Base-by-base conservation (phyloP, 1,284 basidiomycete genomes). In the Xerocomus amazonicus region DNA sequence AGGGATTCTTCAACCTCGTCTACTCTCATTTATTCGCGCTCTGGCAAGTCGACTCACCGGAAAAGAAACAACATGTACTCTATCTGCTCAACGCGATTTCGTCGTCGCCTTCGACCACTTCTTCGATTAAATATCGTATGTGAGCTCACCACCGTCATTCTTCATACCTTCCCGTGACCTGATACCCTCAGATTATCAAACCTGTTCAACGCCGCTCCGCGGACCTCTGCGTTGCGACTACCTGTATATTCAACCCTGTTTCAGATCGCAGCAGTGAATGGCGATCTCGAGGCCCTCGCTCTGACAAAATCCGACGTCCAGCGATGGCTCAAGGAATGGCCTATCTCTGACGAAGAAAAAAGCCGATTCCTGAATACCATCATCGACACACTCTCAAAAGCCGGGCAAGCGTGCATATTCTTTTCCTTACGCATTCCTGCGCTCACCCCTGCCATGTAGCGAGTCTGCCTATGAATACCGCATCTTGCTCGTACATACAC, bases 1-100 rank as follows among this genome's bases (percentile, higher is more conserved):
- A 91, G 69, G 89, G 89, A n/a, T 91, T 90, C 68, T 90, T 88
- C 75, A 92, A 91, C 65, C 76, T 91, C 28, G 62, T 91, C 36
- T 84, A 80, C 60, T 78, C 87, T 3, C 87, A 90, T 68, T 62
- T 89, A 36, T 75, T 87, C 55, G 66, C 74, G 6, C 69, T 87
- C 9, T 84, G 79, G 66, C 67, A 79, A 7, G 52, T 70, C 41
- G 75, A 79, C 45, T 76, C 80, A 3, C 59, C 77, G n/a, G 80
- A 83, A 63, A 74, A 74, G 16, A 77, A 72, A 58, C 65, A 73
- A 38, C 74, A 75, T 55, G 62, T 88, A 31, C 62, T 69, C 10
- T 61, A 68, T 29, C 70, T 91, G 19, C 66, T 89, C 17, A 67
- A 72, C 55, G 72, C 75, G n/a, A 78, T 90, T 47, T 71, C 78